A percentile compares a stretch with the other conserved stretches of the same genome.
Conservation (phyloP, 176 grass and related monocot species). For the Poa annua region DNA sequence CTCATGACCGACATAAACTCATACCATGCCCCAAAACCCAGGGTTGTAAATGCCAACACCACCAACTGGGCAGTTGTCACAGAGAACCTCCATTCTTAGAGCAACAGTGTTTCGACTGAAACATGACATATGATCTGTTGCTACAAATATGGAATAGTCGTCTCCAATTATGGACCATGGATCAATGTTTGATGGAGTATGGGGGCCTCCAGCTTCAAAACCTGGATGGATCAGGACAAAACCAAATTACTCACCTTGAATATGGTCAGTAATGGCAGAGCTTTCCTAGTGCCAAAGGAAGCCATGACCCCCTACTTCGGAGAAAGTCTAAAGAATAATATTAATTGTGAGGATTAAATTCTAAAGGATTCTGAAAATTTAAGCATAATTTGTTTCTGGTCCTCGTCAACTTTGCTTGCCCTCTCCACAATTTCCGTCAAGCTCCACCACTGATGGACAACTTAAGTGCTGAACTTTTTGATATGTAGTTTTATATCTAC, state of each 20-base stretch:
- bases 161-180: constrained; percentile 85
- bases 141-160: constrained; percentile 61
- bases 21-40: constrained; percentile 97
- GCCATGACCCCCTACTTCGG: too few species aligned
- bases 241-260: not conserved
- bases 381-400: not conserved
- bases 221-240: constrained; percentile 42
- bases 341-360: not conserved
- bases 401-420: too few species aligned
- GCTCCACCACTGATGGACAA: not conserved
- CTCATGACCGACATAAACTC: not conserved
- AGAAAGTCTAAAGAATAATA: too few species aligned
- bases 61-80: constrained; percentile 63
- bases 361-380: not conserved
- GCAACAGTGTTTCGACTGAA: constrained; percentile 80
- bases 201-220: constrained; percentile 90
- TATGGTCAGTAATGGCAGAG: not conserved
- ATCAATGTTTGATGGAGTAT: constrained; percentile 86
- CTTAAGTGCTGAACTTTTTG: not conserved
- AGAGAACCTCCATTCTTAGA: constrained; percentile 83
- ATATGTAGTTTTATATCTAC: not conserved
- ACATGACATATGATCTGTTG: constrained; percentile 65
- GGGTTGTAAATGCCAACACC: constrained; percentile 97
- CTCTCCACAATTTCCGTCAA: too few species aligned
- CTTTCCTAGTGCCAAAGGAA: not conserved